A percentile compares a stretch with the other conserved stretches of the same genome.
phyloP scores from a whole-genome alignment of 108 stramenopile species.

The Cyclotella sp. region DNA sequence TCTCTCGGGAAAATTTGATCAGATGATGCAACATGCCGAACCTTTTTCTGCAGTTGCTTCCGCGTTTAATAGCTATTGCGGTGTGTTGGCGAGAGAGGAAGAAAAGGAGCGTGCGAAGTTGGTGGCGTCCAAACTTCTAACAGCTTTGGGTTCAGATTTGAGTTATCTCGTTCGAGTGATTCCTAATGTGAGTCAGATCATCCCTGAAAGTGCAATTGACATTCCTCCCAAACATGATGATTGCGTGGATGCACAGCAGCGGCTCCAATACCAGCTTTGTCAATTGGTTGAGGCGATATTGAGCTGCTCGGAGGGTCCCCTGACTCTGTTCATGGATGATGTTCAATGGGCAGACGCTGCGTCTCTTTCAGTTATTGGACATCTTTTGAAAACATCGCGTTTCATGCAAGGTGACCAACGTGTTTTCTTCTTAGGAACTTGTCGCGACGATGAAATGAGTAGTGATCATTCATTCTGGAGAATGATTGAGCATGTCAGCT shows the following conservation, averaged over 20 bases:
- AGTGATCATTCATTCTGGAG: slow-evolving; percentile 7
- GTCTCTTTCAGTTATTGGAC: slow-evolving; percentile 12
- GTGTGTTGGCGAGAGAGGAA: neutral
- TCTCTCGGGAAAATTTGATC: slow-evolving; percentile 31
- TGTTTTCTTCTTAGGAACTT: slow-evolving; percentile 21
- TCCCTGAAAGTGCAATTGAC: neutral
- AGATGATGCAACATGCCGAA: slow-evolving; percentile 2
- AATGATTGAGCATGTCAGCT: neutral
- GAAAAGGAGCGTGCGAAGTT: neutral
- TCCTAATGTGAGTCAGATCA: slow-evolving; percentile 9
- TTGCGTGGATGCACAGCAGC: slow-evolving; percentile 23
- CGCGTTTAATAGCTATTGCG: slow-evolving; percentile 24
- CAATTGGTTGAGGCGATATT: slow-evolving; percentile 16
- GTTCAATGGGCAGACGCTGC: slow-evolving; percentile 30
- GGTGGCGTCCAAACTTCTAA: neutral
- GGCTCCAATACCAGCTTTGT: slow-evolving; percentile 22
- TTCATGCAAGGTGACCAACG: neutral
- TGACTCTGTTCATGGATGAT: slow-evolving; percentile 37
- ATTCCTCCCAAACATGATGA: neutral
- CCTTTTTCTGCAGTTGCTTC: slow-evolving; percentile 27
- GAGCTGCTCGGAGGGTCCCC: neutral
- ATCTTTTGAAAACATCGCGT: slow-evolving; percentile 1
- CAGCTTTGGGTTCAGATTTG: slow-evolving; percentile 14
- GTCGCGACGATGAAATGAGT: slow-evolving; percentile 22
- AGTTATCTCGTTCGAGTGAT: neutral